Evolutionary conservation across 331 rosid species (phyloP).

Genomic region (Rhamnella rubrinervis): DNA sequence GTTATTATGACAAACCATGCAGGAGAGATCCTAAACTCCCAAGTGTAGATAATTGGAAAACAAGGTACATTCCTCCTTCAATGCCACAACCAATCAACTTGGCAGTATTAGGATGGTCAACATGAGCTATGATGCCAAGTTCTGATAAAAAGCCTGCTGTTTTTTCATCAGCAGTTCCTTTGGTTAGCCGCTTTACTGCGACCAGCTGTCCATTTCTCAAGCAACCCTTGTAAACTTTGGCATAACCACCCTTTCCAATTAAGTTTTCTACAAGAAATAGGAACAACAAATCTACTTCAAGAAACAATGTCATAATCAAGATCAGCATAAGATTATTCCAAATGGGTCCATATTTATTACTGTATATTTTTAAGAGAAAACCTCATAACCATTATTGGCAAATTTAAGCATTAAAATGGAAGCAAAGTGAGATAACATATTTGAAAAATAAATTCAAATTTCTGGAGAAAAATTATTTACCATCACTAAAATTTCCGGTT

Average conservation of each 20-base stretch:
- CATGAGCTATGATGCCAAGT: conserved; percentile 67
- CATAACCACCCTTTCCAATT: conserved; percentile 81
- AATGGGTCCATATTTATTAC: background rate
- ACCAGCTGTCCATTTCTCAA: conserved; percentile 60
- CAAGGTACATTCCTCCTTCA: conserved; percentile 69
- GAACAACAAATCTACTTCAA: conserved; percentile 17
- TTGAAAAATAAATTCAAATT: background rate
- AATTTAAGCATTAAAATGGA: background rate
- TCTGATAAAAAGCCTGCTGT: conserved; percentile 65
- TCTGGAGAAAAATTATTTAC: conserved; percentile 29
- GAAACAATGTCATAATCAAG: conserved; percentile 14
- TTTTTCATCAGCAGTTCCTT: conserved; percentile 58
- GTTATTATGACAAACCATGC: conserved; percentile 48
- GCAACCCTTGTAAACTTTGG: conserved; percentile 67
- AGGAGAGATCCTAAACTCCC: conserved; percentile 81
- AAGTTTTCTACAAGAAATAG: conserved; percentile 47
- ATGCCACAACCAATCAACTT: conserved; percentile 70
- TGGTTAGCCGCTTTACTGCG: conserved; percentile 63
- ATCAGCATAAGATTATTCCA: conserved; percentile 11
- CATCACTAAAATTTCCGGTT: conserved; percentile 61
- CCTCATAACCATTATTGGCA: background rate
- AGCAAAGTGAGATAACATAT: background rate
- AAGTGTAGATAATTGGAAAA: conserved; percentile 58
- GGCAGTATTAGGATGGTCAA: conserved; percentile 71
- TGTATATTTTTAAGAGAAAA: too few relatives aligned